A percentile compares a stretch with the other conserved stretches of the same genome.
These are phyloP conservation scores for Neurospora crassa DNA, from an alignment of 2,329 filamentous ascomycete species.

Conservation along the genomic window DNA sequence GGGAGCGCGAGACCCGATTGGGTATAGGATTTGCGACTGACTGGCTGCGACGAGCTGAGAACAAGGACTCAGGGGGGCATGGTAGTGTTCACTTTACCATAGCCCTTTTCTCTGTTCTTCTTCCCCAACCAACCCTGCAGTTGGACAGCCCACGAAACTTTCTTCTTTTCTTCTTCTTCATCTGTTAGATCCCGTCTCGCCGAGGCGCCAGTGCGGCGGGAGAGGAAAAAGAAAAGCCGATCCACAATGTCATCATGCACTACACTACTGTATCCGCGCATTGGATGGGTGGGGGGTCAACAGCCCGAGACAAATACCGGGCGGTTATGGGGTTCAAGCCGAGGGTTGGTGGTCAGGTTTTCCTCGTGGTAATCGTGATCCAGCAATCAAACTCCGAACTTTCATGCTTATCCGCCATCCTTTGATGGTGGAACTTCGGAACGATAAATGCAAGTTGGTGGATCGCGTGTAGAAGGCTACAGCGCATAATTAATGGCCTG, in stretches of 20 bases:
- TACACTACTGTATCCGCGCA: background rate
- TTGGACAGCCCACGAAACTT: background rate
- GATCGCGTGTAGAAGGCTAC: background rate
- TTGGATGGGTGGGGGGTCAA: background rate
- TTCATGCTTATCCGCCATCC: background rate
- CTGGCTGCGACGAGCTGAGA: background rate
- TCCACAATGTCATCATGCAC: background rate
- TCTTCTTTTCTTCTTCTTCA: background rate
- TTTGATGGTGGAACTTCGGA: background rate
- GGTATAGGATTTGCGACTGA: background rate
- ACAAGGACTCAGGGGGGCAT: background rate
- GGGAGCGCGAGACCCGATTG: background rate
- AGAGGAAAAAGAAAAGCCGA: background rate
- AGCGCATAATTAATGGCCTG: too few relatives aligned
- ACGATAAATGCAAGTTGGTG: background rate
- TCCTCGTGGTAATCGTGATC: background rate
- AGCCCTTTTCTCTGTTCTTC: background rate
- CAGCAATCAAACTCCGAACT: background rate
- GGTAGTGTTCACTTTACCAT: too few relatives aligned
- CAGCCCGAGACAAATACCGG: background rate
- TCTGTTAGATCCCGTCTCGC: background rate
- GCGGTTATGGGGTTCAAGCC: background rate
- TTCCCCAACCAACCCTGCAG: background rate
- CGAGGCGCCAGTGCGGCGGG: background rate
- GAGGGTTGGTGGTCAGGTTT: background rate